phyloP scores from a whole-genome alignment of 1,284 basidiomycete genomes.

The Phaffia rhodozyma region DNA sequence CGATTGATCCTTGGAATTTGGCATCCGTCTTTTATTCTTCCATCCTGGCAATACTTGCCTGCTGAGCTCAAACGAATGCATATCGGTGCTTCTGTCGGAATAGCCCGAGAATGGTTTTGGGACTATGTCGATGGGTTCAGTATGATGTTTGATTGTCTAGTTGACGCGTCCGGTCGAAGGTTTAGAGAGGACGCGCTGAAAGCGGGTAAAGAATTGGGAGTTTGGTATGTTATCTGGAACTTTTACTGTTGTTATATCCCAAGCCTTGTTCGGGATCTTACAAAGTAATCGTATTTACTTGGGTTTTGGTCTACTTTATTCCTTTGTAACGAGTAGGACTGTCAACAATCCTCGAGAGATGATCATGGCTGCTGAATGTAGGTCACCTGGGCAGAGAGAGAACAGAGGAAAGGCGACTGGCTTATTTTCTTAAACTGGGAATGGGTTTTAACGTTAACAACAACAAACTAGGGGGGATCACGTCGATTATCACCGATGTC shows the following conservation, averaged over 20 bases:
- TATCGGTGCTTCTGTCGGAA: constrained; percentile 58
- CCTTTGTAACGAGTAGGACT: neutral
- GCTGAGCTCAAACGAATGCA: constrained; percentile 66
- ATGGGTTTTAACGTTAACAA: neutral
- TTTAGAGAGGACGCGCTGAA: constrained; percentile 68
- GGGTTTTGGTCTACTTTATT: neutral
- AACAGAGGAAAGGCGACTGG: neutral
- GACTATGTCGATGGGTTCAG: constrained; percentile 76
- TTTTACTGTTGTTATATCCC: neutral
- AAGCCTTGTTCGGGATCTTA: neutral
- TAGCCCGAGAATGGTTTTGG: constrained; percentile 85
- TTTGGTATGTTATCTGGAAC: constrained; percentile 55
- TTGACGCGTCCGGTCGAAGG: constrained; percentile 52
- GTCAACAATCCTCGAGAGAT: constrained; percentile 17
- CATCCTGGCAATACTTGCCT: constrained; percentile 64
- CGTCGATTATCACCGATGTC: constrained; percentile 11
- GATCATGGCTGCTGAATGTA: constrained; percentile 10
- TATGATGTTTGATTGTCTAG: constrained; percentile 63
- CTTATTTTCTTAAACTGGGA: neutral
- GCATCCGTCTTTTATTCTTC: constrained; percentile 81
- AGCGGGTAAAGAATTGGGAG: constrained; percentile 75
- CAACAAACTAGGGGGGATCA: neutral
- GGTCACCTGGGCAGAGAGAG: neutral
- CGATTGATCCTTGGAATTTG: constrained; percentile 75
- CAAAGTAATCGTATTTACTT: neutral